Base-by-base conservation (phyloP, 441 rosid species). In the Populus tomentosa region DNA sequence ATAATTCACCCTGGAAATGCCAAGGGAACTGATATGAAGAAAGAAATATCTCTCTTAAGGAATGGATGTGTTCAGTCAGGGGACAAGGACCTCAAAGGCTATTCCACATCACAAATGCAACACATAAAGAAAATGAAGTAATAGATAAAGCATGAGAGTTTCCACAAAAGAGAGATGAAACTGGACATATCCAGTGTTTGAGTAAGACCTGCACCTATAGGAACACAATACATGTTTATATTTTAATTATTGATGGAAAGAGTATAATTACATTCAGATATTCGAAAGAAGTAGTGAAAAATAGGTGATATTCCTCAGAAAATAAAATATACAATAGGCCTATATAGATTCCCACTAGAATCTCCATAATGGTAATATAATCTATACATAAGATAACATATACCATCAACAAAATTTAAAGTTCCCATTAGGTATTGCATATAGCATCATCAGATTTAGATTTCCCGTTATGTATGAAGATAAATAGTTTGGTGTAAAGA, bases 401-500 rank as follows among this genome's bases (percentile, higher is more conserved):
- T 63, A 14, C 14, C n/a, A 66, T 67, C 61, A 53, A 13, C 70
- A n/a, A 71, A 68, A 16, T 64, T 64, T 59, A 7, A 3, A 20
- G n/a, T 61, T 76, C 77, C 7, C 24, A 64, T 26, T 3, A 68
- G 5, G 14, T 3, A 40, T 40, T 50, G 46, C 62, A 62, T 68
- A 38, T 63, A n/a, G 30, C 30, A 66, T 67, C 61, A 53, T 13
- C 70, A 71, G 63, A 16, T 64, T 64, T 59, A 10, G 2, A 23
- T 13, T 61, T 73, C 77, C 5, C 10, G 65, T 26, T 5, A 63
- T 46, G 46, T 10, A 40, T 10, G 46, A 40, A 40, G 46, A 40
- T 50, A 63, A 73, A 73, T 38, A n/a, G 64, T 59, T 80, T n/a
- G 32, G 62, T 5, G 6, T 53, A 35, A 73, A 53, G 30, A 73